phyloP scores from a whole-genome alignment of 2,329 filamentous ascomycete species.

The Clonostachys rosea region DNA sequence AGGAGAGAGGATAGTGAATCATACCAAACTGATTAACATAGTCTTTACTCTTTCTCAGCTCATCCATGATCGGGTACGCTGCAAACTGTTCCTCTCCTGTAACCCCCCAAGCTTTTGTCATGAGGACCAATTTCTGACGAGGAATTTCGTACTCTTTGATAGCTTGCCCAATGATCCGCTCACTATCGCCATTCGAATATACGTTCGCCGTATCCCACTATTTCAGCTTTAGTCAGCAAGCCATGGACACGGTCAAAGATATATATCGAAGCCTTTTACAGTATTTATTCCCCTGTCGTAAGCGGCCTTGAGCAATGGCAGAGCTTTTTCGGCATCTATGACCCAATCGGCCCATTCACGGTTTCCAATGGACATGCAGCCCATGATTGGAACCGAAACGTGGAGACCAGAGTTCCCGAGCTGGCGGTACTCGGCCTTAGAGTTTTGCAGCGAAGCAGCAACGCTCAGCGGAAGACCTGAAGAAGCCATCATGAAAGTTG shows the following conservation, averaged over 20 bases:
- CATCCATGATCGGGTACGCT: background rate
- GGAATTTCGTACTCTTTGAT: slow-evolving; percentile 53
- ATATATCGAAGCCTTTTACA: background rate
- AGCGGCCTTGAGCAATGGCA: slow-evolving; percentile 49
- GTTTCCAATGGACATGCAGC: slow-evolving; percentile 59
- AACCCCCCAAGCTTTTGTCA: slow-evolving; percentile 52
- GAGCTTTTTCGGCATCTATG: slow-evolving; percentile 45
- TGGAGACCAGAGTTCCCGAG: slow-evolving; percentile 59
- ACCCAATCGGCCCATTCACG: slow-evolving; percentile 47
- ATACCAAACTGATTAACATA: slow-evolving; percentile 15
- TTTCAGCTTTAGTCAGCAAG: too few species aligned
- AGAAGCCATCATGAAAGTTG: too few species aligned
- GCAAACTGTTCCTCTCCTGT: slow-evolving; percentile 3
- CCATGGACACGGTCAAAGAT: too few species aligned
- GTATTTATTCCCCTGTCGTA: slow-evolving; percentile 58
- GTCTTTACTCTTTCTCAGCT: slow-evolving; percentile 10
- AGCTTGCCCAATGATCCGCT: slow-evolving; percentile 50
- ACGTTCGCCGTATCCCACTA: slow-evolving; percentile 39
- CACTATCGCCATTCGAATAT: slow-evolving; percentile 51
- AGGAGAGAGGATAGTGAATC: background rate
- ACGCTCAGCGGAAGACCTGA: slow-evolving; percentile 1
- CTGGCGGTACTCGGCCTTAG: slow-evolving; percentile 42
- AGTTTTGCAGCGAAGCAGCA: slow-evolving; percentile 17
- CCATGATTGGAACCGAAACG: slow-evolving; percentile 59
- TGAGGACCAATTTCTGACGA: slow-evolving; percentile 49